A percentile compares a stretch with the other conserved stretches of the same genome.
phyloP scores from a whole-genome alignment of 345 rosid genomes.

The Iberis pinnata region DNA sequence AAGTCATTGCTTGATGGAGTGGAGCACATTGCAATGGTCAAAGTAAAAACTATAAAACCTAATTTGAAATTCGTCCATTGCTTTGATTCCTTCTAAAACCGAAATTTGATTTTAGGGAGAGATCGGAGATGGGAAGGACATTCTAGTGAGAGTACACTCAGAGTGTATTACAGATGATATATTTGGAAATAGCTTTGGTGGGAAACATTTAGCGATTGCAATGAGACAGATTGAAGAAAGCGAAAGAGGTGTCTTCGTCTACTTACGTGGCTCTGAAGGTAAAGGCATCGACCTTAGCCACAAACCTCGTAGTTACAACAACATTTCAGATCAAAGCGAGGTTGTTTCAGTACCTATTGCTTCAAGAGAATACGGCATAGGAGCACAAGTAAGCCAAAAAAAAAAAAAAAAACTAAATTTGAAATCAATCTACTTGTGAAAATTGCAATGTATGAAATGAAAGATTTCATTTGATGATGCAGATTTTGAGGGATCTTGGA shows the following conservation, averaged over 20 bases:
- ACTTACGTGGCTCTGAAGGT: constrained; percentile 90
- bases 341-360: constrained; percentile 67
- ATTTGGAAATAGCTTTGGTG: constrained; percentile 81
- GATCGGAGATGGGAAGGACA: constrained; percentile 58
- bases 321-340: constrained; percentile 60
- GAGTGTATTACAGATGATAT: constrained; percentile 95
- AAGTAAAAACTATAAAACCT: constrained; percentile 37
- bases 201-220: constrained; percentile 67
- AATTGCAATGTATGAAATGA: not conserved
- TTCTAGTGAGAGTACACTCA: constrained; percentile 87
- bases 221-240: constrained; percentile 77
- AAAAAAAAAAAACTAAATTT: not conserved
- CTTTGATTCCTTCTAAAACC: not conserved
- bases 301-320: constrained; percentile 71
- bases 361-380: constrained; percentile 80
- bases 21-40: constrained; percentile 97
- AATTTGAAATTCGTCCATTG: not conserved
- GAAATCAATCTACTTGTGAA: too few species aligned
- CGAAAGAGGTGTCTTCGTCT: constrained; percentile 72
- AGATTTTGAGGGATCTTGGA: constrained; percentile 74
- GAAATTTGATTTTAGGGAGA: constrained; percentile 45
- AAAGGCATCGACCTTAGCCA: constrained; percentile 84
- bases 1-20: constrained; percentile 77
- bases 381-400: constrained; percentile 61
- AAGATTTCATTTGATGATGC: constrained; percentile 19